phyloP scores from a whole-genome alignment of 306 rosid species.

The Prunus fruticosa region DNA sequence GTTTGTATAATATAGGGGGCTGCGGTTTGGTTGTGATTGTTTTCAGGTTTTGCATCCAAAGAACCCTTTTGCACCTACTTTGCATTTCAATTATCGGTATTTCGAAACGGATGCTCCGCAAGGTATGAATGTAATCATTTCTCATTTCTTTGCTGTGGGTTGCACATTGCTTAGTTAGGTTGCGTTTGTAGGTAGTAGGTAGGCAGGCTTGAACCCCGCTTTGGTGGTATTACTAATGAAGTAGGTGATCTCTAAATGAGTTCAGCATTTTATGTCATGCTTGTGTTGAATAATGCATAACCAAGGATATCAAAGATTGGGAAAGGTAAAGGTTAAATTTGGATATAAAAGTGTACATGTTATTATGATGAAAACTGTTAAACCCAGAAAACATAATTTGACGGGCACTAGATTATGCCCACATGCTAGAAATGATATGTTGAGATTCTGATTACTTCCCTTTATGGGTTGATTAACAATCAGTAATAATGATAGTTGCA shows the following conservation, averaged over 20 bases:
- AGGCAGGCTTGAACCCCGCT: neutral
- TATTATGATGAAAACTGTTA: neutral
- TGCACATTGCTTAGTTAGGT: constrained; percentile 10
- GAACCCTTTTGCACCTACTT: constrained; percentile 94
- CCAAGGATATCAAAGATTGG: neutral
- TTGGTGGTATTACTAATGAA: neutral
- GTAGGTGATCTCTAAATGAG: neutral
- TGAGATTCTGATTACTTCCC: neutral
- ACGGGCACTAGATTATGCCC: neutral
- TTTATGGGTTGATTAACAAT: neutral
- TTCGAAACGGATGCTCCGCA: constrained; percentile 91
- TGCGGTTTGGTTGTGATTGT: neutral
- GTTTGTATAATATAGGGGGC: neutral
- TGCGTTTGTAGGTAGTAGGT: neutral
- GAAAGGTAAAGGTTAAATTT: neutral
- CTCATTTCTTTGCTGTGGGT: neutral
- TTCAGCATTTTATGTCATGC: neutral
- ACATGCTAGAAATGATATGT: neutral
- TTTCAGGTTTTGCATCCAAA: constrained; percentile 90
- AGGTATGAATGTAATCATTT: constrained; percentile 38
- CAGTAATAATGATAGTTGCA: neutral
- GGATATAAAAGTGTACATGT: neutral
- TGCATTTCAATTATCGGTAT: constrained; percentile 94
- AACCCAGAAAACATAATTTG: neutral
- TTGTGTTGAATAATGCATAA: neutral